These are phyloP conservation scores for Phlegmacium glaucopus DNA, from an alignment of 768 basidiomycete genomes.

Conservation along the genomic window DNA sequence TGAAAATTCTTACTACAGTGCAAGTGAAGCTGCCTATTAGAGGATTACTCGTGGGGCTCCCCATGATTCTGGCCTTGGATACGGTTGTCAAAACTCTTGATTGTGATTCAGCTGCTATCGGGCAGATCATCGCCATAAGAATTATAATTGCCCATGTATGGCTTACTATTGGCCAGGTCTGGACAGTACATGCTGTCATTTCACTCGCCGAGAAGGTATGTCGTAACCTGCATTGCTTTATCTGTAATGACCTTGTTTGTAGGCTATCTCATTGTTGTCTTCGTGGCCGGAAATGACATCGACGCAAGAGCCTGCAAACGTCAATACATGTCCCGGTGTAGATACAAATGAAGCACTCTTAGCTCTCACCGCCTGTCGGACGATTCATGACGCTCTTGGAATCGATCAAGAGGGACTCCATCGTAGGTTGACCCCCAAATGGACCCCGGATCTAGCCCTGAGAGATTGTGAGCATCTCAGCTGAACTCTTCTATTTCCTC, in stretches of 20 bases:
- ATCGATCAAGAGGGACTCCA: constrained; percentile 55
- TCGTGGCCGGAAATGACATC: constrained; percentile 8
- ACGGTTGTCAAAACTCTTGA: constrained; percentile 43
- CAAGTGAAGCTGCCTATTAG: constrained; percentile 74
- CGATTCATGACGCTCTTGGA: constrained; percentile 61
- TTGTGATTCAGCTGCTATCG: constrained; percentile 32
- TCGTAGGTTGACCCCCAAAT: constrained; percentile 51
- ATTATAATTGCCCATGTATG: constrained; percentile 65
- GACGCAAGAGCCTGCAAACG: not conserved
- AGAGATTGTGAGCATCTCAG: constrained; percentile 59
- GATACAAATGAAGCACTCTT: constrained; percentile 38
- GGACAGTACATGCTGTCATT: constrained; percentile 58
- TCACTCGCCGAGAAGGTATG: constrained; percentile 55
- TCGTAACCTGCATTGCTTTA: not conserved
- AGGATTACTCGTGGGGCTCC: constrained; percentile 72
- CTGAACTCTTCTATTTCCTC: not conserved
- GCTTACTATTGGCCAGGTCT: constrained; percentile 65
- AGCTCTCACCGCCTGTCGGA: constrained; percentile 48
- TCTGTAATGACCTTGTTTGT: not conserved
- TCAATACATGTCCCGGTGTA: constrained; percentile 8
- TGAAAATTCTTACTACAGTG: constrained; percentile 62
- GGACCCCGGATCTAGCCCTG: constrained; percentile 76
- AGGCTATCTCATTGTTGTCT: constrained; percentile 11
- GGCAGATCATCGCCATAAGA: constrained; percentile 52
- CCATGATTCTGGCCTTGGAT: constrained; percentile 83